phyloP scores from a whole-genome alignment of 371 early-diverging fungal species.

The Umbelopsis sp. region DNA sequence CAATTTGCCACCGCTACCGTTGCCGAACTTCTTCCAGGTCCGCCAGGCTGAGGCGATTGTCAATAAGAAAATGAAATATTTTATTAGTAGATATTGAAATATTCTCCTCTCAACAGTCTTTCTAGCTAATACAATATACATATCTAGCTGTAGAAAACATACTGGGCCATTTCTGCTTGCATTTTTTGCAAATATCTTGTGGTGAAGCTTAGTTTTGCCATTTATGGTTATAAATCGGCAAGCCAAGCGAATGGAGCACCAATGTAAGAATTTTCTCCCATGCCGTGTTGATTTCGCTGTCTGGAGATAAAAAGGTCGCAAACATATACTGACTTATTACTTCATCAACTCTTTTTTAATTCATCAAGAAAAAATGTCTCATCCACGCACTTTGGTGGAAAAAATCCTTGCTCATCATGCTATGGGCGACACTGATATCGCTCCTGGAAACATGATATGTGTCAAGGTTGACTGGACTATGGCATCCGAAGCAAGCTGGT shows the following conservation, averaged over 20 bases:
- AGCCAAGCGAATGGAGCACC: background rate
- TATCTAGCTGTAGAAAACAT: no score
- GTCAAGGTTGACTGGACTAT: constrained; percentile 82
- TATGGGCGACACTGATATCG: constrained; percentile 69
- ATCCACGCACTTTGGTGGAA: constrained; percentile 67
- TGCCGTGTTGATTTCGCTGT: background rate
- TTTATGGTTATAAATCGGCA: background rate
- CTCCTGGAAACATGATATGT: constrained; percentile 81
- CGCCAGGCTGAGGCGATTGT: no score
- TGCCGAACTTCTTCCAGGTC: background rate
- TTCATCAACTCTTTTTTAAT: background rate
- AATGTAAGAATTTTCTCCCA: background rate
- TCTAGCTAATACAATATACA: no score
- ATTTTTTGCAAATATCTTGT: no score
- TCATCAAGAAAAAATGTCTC: constrained; percentile 6
- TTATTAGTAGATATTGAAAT: no score
- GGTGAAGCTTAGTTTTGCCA: background rate
- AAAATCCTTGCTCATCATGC: constrained; percentile 77
- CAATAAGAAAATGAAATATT: no score
- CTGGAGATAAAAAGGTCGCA: no score
- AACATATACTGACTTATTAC: no score
- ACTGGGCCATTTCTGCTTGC: no score
- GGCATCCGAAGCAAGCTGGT: constrained; percentile 82
- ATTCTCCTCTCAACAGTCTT: no score
- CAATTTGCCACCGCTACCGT: background rate